phyloP scores from a whole-genome alignment of 371 early-diverging fungal species.

The Circinella minor region DNA sequence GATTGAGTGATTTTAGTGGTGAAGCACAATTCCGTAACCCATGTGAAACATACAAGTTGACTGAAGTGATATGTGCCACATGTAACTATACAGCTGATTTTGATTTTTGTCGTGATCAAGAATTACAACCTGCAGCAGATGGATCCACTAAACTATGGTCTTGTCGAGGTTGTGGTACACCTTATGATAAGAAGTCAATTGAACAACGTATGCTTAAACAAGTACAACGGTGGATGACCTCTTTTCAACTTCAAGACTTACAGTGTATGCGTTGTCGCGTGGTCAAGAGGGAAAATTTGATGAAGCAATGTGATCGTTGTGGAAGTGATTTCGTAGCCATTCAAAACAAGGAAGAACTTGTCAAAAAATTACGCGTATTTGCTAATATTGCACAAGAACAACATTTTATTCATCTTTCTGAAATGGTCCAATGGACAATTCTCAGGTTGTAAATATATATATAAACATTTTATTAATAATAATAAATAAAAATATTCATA shows the following conservation, averaged over 20 bases:
- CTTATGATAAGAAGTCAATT: conserved; percentile 75
- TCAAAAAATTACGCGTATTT: conserved; percentile 65
- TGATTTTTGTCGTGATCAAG: conserved; percentile 88
- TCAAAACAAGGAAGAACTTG: conserved; percentile 49
- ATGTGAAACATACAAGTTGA: conserved; percentile 75
- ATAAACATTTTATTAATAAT: background rate
- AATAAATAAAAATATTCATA: background rate
- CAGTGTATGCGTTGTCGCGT: conserved; percentile 80
- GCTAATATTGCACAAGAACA: conserved; percentile 68
- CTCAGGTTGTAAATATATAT: conserved; percentile 22
- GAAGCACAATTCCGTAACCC: conserved; percentile 81
- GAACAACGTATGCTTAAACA: conserved; percentile 80
- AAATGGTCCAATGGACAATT: conserved; percentile 60
- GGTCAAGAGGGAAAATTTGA: conserved; percentile 79
- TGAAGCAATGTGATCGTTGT: conserved; percentile 60
- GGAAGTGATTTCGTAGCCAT: conserved; percentile 53
- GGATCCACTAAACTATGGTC: conserved; percentile 46
- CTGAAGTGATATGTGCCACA: conserved; percentile 85
- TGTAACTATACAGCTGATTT: conserved; percentile 86
- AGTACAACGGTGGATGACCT: conserved; percentile 60
- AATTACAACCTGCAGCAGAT: conserved; percentile 56
- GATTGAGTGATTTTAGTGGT: conserved; percentile 79
- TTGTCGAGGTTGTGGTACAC: conserved; percentile 73
- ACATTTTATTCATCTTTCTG: conserved; percentile 56
- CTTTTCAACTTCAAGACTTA: conserved; percentile 89